Evolutionary conservation across 2,329 filamentous ascomycete genomes (phyloP), one percentile per base, ranked within the genome.

Genomic region (Aureobasidium zeae): DNA sequence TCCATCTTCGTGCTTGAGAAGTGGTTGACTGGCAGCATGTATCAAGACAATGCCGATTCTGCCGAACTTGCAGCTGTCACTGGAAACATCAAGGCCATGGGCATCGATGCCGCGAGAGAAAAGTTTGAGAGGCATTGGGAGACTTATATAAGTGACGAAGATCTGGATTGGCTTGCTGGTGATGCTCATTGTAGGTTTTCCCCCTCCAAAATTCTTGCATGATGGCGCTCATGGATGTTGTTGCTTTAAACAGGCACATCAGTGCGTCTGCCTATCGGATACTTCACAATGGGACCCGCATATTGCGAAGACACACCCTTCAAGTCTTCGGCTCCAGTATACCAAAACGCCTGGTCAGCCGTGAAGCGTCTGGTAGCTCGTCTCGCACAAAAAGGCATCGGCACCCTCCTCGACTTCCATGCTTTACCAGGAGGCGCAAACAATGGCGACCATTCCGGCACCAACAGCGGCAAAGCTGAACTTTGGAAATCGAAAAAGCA

Each of bases 251-350:
- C 31, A 61, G 58, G 53, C 51, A 78, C 72, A 3, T 71, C 71
- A 12, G 67, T 79, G 30, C 68, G 76, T n/a, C 56, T 80, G 13
- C 76, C 76, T 0, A 71, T 80, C 41, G 75, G 76, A 3, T 77
- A 75, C 56, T 79, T 71, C 53, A 72, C 70, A 3, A 64, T 79
- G 4, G 73, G 72, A 0, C 64, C 67, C 0, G 55, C 62, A 1
- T 77, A 71, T 52, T 72, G 69, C 47, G 52, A 59, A 9, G 63
- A 63, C 2, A 77, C 74, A 1, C 66, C 69, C 1, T 79, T 78
- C 56, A 66, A 70, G 15, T 58, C 63, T 1, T 64, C 66, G 7
- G 58, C 63, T 5, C 52, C 60, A 20, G 66, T 78, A 8, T 79
- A 79, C 52, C 52, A 57, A 41, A 64, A 68, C 47, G 72, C 73